Evolutionary conservation across 345 rosid species (phyloP).

Genomic region (Heritiera fomes): DNA sequence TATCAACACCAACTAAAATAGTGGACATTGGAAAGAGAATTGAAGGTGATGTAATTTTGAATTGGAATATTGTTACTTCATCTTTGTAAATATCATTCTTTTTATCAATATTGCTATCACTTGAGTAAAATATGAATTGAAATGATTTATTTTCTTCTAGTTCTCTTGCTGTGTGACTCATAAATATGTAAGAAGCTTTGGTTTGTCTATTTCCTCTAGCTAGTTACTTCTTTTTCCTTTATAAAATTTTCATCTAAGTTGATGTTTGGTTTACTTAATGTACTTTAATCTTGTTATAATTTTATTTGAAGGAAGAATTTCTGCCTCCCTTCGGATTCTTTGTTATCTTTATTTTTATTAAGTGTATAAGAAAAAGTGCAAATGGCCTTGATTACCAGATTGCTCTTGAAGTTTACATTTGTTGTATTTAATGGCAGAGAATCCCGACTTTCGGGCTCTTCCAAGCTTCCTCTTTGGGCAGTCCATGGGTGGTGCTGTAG

Average conservation of each 20-base stretch:
- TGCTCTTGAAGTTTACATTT: conserved; percentile 19
- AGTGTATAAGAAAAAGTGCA: not conserved
- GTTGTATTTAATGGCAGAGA: conserved; percentile 46
- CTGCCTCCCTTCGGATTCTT: not conserved
- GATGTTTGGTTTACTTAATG: not conserved
- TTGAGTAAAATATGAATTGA: not conserved
- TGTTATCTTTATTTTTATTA: not conserved
- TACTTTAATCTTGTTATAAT: not conserved
- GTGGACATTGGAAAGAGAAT: not conserved
- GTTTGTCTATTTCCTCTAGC: not conserved
- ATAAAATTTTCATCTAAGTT: not conserved
- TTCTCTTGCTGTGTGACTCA: not conserved
- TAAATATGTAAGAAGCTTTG: not conserved
- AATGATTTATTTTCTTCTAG: not conserved
- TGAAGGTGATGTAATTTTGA: not conserved
- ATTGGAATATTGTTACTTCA: not conserved
- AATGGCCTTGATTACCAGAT: not conserved
- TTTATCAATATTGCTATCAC: not conserved
- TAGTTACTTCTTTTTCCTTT: not conserved
- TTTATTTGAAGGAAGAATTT: conserved; percentile 2
- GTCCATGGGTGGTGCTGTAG: conserved; percentile 98
- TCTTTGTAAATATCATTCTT: not conserved
- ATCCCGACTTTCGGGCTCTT: conserved; percentile 49
- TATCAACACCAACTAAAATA: not conserved
- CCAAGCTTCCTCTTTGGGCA: conserved; percentile 90